These are phyloP conservation scores for Pholiota molesta DNA, from an alignment of 768 basidiomycete genomes.

Conservation along the genomic window DNA sequence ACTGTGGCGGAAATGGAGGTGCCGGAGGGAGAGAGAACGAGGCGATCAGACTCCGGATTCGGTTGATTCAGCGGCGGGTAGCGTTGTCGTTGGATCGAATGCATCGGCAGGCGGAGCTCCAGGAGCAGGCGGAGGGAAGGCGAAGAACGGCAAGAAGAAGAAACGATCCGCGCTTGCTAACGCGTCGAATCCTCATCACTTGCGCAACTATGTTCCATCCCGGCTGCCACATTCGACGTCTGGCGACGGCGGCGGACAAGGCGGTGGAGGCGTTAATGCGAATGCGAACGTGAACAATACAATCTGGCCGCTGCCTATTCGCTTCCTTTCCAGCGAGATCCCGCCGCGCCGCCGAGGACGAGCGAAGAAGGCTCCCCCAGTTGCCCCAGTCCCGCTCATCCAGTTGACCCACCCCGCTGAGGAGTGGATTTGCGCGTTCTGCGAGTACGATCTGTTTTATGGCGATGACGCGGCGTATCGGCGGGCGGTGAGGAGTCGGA, in stretches of 20 bases:
- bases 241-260: slow-evolving; percentile 16
- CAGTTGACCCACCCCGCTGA: slow-evolving; percentile 63
- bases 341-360: slow-evolving; percentile 43
- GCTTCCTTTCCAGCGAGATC: slow-evolving; percentile 71
- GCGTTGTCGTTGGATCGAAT: background rate
- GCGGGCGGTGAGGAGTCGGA: slow-evolving; percentile 68
- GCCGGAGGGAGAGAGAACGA: slow-evolving; percentile 13
- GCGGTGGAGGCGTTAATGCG: slow-evolving; percentile 15
- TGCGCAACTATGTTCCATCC: slow-evolving; percentile 92
- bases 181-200: slow-evolving; percentile 94
- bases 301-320: slow-evolving; percentile 62
- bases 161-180: slow-evolving; percentile 90
- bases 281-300: slow-evolving; percentile 43
- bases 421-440: slow-evolving; percentile 94
- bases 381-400: slow-evolving; percentile 12
- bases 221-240: slow-evolving; percentile 57
- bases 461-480: slow-evolving; percentile 75
- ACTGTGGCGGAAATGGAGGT: slow-evolving; percentile 7
- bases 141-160: slow-evolving; percentile 76
- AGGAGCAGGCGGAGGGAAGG: slow-evolving; percentile 24
- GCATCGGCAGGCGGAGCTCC: background rate
- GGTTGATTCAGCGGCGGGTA: slow-evolving; percentile 35
- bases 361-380: slow-evolving; percentile 18
- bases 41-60: slow-evolving; percentile 41
- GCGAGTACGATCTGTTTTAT: slow-evolving; percentile 92